Percentiles rank a stretch among this genome's conserved stretches.
Conservation (phyloP, 805 yeast species). For the Zygosaccharomyces rouxii region DNA sequence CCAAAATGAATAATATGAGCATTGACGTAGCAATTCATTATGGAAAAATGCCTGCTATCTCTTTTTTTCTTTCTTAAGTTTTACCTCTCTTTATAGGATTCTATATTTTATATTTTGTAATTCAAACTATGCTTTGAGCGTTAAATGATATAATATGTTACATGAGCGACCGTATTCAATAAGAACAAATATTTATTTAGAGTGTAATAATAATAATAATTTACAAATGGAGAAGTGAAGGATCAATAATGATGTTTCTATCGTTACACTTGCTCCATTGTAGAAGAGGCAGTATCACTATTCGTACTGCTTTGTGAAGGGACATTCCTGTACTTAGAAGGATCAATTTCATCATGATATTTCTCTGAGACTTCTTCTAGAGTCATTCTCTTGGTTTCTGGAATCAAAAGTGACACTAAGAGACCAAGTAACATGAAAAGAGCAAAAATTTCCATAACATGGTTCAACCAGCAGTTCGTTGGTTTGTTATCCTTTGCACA, state of each 20-base stretch:
- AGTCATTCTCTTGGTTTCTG: constrained; percentile 90
- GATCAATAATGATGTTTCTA: background rate
- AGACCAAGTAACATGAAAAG: constrained; percentile 84
- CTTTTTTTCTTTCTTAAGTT: too few species aligned
- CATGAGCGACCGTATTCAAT: background rate
- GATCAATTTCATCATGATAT: constrained; percentile 74
- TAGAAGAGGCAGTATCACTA: constrained; percentile 14
- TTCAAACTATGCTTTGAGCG: too few species aligned
- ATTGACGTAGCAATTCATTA: too few species aligned
- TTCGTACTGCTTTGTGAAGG: constrained; percentile 7
- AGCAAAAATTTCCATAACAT: constrained; percentile 91
- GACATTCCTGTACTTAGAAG: constrained; percentile 36
- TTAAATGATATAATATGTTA: background rate
- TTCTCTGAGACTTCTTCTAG: constrained; percentile 78
- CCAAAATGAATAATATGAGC: too few species aligned
- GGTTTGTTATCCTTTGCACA: constrained; percentile 53
- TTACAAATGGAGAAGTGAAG: background rate
- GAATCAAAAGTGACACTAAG: constrained; percentile 60
- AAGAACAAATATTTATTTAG: background rate
- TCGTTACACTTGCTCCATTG: constrained; percentile 11
- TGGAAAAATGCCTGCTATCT: too few species aligned
- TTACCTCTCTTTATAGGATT: too few species aligned
- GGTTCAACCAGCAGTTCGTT: constrained; percentile 76
- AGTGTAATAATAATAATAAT: background rate
- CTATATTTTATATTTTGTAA: too few species aligned